phyloP scores from a whole-genome alignment of 2,329 filamentous ascomycete genomes.

The Torrubiella hemipterigena region DNA sequence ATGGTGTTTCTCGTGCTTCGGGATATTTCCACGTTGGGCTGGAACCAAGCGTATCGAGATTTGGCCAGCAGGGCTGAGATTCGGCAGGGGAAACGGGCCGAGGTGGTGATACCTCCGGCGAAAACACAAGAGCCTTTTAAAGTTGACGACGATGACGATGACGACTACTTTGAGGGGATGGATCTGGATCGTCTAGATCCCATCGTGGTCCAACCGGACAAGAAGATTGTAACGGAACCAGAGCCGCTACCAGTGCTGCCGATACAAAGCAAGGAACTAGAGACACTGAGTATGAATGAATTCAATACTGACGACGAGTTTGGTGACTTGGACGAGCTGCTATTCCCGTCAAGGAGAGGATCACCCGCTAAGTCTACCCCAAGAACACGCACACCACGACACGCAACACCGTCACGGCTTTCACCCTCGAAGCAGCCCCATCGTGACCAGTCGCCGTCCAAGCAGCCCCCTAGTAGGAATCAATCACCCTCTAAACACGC shows the following conservation, averaged over 20 bases:
- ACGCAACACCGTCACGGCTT: no score
- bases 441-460: slow-evolving; percentile 8
- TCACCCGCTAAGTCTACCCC: no score
- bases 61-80: slow-evolving; percentile 7
- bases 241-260: not conserved
- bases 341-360: no score
- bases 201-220: no score
- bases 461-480: slow-evolving; percentile 7
- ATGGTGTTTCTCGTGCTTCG: slow-evolving; percentile 34
- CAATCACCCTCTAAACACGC: no score
- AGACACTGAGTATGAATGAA: slow-evolving; percentile 11
- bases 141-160: no score
- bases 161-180: no score
- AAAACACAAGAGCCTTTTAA: no score
- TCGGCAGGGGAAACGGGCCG: not conserved
- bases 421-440: slow-evolving; percentile 1
- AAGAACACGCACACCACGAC: no score
- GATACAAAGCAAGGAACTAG: not conserved
- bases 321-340: slow-evolving; percentile 23
- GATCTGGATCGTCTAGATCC: no score
- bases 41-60: slow-evolving; percentile 28
- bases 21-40: slow-evolving; percentile 32
- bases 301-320: slow-evolving; percentile 21
- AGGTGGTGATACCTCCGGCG: no score
- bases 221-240: not conserved